Base-by-base conservation (phyloP, 164 flowering plant genomes). In the Magnolia changhungtana region DNA sequence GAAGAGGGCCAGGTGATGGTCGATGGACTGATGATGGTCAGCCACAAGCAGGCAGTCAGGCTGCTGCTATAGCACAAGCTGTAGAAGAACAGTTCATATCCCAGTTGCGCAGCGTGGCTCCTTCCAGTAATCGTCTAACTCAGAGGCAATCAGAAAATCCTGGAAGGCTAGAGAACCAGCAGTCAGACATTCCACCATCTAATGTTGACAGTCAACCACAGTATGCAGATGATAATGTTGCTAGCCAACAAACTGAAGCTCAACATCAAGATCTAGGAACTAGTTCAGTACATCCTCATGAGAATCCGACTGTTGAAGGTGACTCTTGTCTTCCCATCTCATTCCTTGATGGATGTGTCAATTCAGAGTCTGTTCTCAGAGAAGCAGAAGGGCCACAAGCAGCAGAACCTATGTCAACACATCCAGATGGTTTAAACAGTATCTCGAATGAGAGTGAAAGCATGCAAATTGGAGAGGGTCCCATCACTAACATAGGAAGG, bases 21-120 rank as follows among this genome's bases (percentile, higher is more conserved):
- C 85, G 98, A 58, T 95, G 98, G 98, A 90, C 90, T 83, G 98
- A 95, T 88, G 97, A 92, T 91, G 98, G 98, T 72, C 97, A 87
- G 83, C 98, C 98, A 19, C 98, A 91, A 83, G 88, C 87, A 64
- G 84, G 92, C 77, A 80, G 86, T 80, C 97, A 91, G 81, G 90
- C 98, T 79, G 83, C 90, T 78, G 83, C 83, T 2, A 86, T 95
- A 84, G 98, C 97, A 5, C 93, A 89, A 80, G 94, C 90, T 31
- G 85, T 95, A 8, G 98, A 95, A 83, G 98, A 91, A 45, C 91
- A 87, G 45, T 93, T 95, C 70, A 64, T 91, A 45, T 82, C 89
- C 80, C 89, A 90, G n/a, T 76, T 93, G 75, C 87, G 83, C 51
- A 80, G 83, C 78, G 71, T 74, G 74, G 69, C 84, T 83, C 86